Evolutionary conservation across 2,329 filamentous ascomycete species (phyloP).

Genomic region (Camptophora hylomeconis): DNA sequence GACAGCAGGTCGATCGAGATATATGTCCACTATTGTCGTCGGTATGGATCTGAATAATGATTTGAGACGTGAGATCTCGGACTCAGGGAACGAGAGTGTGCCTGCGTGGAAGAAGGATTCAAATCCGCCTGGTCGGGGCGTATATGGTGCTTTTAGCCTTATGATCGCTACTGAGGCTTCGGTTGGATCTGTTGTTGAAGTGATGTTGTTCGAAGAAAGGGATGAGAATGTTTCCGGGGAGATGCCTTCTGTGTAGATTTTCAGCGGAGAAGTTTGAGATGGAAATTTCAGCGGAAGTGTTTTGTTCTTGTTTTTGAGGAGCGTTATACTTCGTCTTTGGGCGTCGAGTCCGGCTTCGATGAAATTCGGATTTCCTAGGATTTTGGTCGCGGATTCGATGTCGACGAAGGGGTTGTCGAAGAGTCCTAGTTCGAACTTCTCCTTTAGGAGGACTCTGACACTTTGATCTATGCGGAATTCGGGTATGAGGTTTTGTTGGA

Average conservation of each 20-base stretch:
- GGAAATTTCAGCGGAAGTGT: constrained; percentile 5
- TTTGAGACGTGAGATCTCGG: constrained; percentile 3
- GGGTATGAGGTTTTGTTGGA: constrained; percentile 19
- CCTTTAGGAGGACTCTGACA: constrained; percentile 32
- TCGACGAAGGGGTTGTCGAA: constrained; percentile 41
- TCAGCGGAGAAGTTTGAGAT: neutral
- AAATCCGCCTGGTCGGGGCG: constrained; percentile 8
- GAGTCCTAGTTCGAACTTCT: constrained; percentile 40
- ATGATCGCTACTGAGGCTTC: constrained; percentile 8
- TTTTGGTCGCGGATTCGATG: constrained; percentile 6
- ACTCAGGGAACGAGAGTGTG: constrained; percentile 4
- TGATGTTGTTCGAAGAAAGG: neutral
- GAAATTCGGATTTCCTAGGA: constrained; percentile 7
- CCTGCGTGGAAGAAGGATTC: constrained; percentile 9
- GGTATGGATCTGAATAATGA: constrained; percentile 8
- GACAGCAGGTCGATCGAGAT: constrained; percentile 15
- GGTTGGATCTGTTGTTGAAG: constrained; percentile 1
- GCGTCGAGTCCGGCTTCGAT: constrained; percentile 3
- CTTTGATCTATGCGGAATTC: constrained; percentile 35
- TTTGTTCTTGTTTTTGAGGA: constrained; percentile 8
- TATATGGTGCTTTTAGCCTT: constrained; percentile 6
- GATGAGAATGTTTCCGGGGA: constrained; percentile 1
- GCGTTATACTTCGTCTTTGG: constrained; percentile 7
- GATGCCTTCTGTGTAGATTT: constrained; percentile 7
- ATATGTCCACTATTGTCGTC: constrained; percentile 6